phyloP scores from a whole-genome alignment of 306 rosid species.

The cucumber (Cucumis sativus) region Cucumber_9930_V3 NC_026655.2:28056001-28056500 shows the following conservation, averaged over 20 bases:
- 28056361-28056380: slow-evolving; percentile 5
- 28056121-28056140: too few relatives aligned
- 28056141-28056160: too few relatives aligned
- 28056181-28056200: not conserved
- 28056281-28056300: not conserved
- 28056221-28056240: not conserved
- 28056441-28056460: not conserved
- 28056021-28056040: too few relatives aligned
- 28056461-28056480: not conserved
- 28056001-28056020: too few relatives aligned
- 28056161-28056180: too few relatives aligned
- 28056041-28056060: too few relatives aligned
- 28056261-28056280: not conserved
- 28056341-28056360: slow-evolving; percentile 54
- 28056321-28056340: slow-evolving; percentile 54
- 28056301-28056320: slow-evolving; percentile 92
- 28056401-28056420: not conserved
- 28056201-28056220: not conserved
- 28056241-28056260: not conserved
- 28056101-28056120: too few relatives aligned
- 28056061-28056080: too few relatives aligned
- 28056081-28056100: too few relatives aligned
- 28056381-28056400: not conserved
- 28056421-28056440: not conserved
- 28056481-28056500: not conserved